Evolutionary conservation across 2,329 filamentous ascomycete species (phyloP), one percentile per base, ranked within the genome.

Genomic region (Pochonia chlamydosporia): DNA sequence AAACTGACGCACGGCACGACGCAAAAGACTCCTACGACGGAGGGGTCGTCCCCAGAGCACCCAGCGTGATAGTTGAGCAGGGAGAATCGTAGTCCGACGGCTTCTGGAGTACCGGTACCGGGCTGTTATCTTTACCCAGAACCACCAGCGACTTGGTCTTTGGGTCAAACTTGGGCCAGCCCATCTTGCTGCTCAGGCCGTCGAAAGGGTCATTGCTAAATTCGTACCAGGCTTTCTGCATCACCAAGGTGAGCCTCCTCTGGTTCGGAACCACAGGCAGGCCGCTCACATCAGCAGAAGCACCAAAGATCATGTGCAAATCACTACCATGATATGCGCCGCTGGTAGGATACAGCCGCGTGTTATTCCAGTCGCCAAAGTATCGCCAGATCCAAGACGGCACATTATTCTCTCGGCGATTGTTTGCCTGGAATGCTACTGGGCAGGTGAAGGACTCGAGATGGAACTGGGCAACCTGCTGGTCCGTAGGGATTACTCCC

Each of bases 241-340:
- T 68, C 4, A 64, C 50, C 31, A 45, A 48, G 2, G 64, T 67
- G 3, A 70, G 56, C 16, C 53, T 25, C 10, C 51, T 53, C 52
- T 74, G 66, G 1, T 56, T 50, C 0, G 48, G 43, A 1, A 56
- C 56, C 6, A 63, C 56, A 1, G 60, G 53, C 9, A 72, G 55
- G 2, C 67, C 70, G 41, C 64, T 70, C 35, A 72, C 63, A 20
- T 65, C 62, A 3, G 47, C 60, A 1, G 65, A 66, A 2, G 61
- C 67, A 1, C 71, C 70, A 48, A 74, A 74, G 14, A 74, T 58
- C 66, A 75, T 74, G 48, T 72, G 66, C 44, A 75, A 44, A 26
- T 75, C 73, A 1, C 65, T 64, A 0, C 71, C 75, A 43, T 78
- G 74, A 51, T 76, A 78, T 1, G 72, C 71, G 4, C 71, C 71